A percentile compares a stretch with the other conserved stretches of the same genome.
Conservation (phyloP, 345 rosid genomes). For the Ricinus communis region DNA sequence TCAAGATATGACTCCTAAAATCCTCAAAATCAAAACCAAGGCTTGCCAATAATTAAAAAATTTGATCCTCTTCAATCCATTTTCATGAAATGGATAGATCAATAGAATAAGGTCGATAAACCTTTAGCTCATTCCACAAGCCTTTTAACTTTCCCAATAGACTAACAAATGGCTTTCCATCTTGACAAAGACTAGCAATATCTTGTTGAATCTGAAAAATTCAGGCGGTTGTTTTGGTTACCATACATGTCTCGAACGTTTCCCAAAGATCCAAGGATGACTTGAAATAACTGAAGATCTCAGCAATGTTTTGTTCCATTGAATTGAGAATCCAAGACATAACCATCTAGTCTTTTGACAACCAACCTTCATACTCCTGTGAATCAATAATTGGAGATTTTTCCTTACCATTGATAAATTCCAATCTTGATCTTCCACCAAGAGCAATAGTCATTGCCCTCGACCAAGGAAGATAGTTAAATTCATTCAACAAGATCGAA, state of each 20-base stretch:
- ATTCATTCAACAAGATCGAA: background rate
- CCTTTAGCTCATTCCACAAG: background rate
- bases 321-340: slow-evolving; percentile 1
- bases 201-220: too few species aligned
- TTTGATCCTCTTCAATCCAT: background rate
- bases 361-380: background rate
- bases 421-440: background rate
- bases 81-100: background rate
- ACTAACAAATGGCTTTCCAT: background rate
- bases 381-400: background rate
- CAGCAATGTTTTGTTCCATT: background rate
- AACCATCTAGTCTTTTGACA: background rate
- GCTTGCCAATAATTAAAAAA: background rate
- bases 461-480: background rate
- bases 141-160: background rate
- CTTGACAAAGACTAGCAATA: background rate
- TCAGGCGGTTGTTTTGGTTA: background rate
- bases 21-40: background rate
- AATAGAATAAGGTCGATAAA: too few species aligned
- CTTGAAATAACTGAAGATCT: background rate
- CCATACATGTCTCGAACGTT: background rate
- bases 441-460: background rate
- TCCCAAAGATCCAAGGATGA: background rate
- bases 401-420: background rate
- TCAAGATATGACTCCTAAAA: background rate